These are phyloP conservation scores for Vitis amurensis DNA, from an alignment of 164 flowering plant species.

Conservation along the genomic window DNA sequence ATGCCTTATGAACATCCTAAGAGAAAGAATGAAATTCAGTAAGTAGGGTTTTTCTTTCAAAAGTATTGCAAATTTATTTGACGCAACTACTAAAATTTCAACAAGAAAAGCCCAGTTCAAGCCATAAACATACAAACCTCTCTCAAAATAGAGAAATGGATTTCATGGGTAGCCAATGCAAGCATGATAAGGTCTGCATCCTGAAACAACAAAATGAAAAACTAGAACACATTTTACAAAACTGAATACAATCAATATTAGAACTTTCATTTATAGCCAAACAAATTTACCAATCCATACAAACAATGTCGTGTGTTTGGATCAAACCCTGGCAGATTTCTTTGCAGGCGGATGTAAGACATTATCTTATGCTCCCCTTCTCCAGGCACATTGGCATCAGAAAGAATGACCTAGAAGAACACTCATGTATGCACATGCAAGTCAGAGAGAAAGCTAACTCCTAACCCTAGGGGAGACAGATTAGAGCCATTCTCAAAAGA, in stretches of 20 bases:
- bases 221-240: background rate
- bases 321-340: slow-evolving; percentile 56
- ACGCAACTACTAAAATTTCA: background rate
- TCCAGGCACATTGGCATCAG: slow-evolving; percentile 72
- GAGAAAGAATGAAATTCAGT: slow-evolving; percentile 1
- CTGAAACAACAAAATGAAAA: slow-evolving; percentile 25
- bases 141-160: slow-evolving; percentile 66
- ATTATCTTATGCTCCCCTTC: slow-evolving; percentile 78
- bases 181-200: slow-evolving; percentile 80
- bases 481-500: background rate
- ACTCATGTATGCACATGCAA: background rate
- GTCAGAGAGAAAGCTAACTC: background rate
- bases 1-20: slow-evolving; percentile 8
- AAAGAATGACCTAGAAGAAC: slow-evolving; percentile 52
- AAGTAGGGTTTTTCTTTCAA: too few species aligned
- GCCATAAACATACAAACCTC: slow-evolving; percentile 37
- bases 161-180: slow-evolving; percentile 65
- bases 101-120: background rate
- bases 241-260: background rate
- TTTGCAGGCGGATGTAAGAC: slow-evolving; percentile 55
- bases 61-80: too few species aligned
- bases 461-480: too few species aligned
- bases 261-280: background rate
- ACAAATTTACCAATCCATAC: slow-evolving; percentile 57
- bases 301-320: slow-evolving; percentile 72